Evolutionary conservation across 345 rosid species (phyloP).

Genomic region (Noccaea bulbosa): DNA sequence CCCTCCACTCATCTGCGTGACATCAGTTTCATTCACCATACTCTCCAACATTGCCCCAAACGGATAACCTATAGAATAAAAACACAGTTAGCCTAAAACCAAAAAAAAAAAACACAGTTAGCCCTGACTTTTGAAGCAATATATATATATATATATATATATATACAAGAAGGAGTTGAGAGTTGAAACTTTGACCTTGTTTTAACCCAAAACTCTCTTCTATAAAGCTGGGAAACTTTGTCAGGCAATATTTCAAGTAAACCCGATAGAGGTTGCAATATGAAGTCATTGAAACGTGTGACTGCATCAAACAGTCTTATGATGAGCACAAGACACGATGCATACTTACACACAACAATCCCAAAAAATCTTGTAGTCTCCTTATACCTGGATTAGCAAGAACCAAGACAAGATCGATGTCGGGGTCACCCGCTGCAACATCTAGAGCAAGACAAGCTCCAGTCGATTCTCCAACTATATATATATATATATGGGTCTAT

Average conservation of each 20-base stretch:
- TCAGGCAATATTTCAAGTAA: slow-evolving; percentile 52
- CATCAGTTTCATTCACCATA: slow-evolving; percentile 40
- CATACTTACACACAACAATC: not conserved
- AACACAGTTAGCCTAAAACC: slow-evolving; percentile 15
- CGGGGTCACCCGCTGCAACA: slow-evolving; percentile 63
- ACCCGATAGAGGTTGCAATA: slow-evolving; percentile 47
- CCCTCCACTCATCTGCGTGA: slow-evolving; percentile 33
- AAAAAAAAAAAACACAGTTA: too few relatives aligned
- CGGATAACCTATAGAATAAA: slow-evolving; percentile 42
- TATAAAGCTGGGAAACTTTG: slow-evolving; percentile 42
- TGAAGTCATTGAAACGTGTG: slow-evolving; percentile 49
- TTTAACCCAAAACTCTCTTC: slow-evolving; percentile 46
- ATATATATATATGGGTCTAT: slow-evolving; percentile 62
- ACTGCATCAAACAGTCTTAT: slow-evolving; percentile 44
- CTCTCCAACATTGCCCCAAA: slow-evolving; percentile 41
- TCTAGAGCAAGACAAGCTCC: slow-evolving; percentile 57
- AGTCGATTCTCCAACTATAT: slow-evolving; percentile 60
- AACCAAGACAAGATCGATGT: slow-evolving; percentile 57
- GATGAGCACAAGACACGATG: slow-evolving; percentile 3
- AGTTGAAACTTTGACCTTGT: slow-evolving; percentile 42
- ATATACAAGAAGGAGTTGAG: too few relatives aligned
- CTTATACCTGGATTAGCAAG: slow-evolving; percentile 68
- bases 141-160: too few relatives aligned
- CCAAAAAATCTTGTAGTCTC: too few relatives aligned
- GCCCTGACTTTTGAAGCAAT: too few relatives aligned